Evolutionary conservation across 345 rosid species (phyloP).

Genomic region (Populus deltoides): DNA sequence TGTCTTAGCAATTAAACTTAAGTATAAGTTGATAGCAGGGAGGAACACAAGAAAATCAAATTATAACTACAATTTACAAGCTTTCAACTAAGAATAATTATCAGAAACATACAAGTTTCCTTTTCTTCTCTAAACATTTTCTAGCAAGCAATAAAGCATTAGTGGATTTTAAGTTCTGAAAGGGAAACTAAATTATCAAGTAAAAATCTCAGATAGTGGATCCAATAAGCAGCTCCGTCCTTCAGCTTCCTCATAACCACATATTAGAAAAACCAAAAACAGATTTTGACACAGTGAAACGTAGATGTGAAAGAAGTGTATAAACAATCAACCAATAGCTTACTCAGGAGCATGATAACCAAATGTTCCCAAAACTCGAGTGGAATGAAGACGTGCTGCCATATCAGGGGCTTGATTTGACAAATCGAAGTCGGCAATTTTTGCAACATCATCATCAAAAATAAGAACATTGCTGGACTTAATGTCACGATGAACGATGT

Average conservation of each 20-base stretch:
- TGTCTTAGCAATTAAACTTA: background rate
- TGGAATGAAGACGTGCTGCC: constrained; percentile 90
- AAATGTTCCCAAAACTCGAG: constrained; percentile 92
- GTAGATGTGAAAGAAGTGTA: background rate
- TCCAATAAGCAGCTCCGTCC: background rate
- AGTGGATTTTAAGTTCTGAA: constrained; percentile 7
- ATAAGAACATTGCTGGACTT: constrained; percentile 85
- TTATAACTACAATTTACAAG: background rate
- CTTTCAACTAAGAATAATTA: background rate
- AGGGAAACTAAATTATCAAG: background rate
- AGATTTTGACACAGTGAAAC: background rate
- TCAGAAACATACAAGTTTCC: background rate
- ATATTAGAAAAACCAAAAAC: background rate
- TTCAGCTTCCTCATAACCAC: background rate
- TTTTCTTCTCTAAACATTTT: background rate
- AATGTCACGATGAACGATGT: constrained; percentile 75
- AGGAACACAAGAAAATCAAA: background rate
- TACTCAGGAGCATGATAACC: constrained; percentile 99
- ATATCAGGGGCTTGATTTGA: constrained; percentile 90
- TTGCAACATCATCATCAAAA: constrained; percentile 78
- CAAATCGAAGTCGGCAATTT: constrained; percentile 90
- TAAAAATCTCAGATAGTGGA: background rate
- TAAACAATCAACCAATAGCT: constrained; percentile 21
- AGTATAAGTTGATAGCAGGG: background rate
- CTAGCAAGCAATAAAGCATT: constrained; percentile 2